Evolutionary conservation across 2,329 filamentous ascomycete genomes (phyloP).

Genomic region (Pseudopyrenochaeta lycopersici): DNA sequence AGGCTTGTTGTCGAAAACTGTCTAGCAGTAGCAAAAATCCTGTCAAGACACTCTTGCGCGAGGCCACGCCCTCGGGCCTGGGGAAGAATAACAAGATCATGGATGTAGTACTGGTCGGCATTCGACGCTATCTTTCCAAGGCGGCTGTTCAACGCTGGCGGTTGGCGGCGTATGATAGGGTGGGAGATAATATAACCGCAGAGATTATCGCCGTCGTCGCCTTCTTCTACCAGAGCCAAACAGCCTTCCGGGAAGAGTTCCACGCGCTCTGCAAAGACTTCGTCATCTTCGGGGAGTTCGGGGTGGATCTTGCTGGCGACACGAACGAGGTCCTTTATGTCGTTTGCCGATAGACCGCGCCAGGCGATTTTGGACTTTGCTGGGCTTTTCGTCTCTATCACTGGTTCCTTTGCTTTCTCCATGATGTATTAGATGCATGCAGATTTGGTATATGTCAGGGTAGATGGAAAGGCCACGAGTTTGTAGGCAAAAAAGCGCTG

Average conservation of each 20-base stretch:
- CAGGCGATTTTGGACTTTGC: not conserved
- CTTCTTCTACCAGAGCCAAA: conserved; percentile 13
- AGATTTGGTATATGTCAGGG: not conserved
- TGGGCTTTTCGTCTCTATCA: not conserved
- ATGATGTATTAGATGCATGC: not conserved
- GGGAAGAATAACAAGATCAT: conserved; percentile 28
- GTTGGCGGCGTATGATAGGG: conserved; percentile 16
- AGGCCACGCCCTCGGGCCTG: conserved; percentile 12
- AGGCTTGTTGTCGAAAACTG: conserved; percentile 11
- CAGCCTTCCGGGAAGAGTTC: conserved; percentile 23
- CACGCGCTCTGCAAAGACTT: conserved; percentile 25
- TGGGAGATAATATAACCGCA: conserved; percentile 27
- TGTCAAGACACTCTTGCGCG: conserved; percentile 6
- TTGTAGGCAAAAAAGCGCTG: too few relatives aligned
- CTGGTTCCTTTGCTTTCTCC: not conserved
- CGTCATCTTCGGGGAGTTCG: conserved; percentile 20
- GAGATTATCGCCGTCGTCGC: conserved; percentile 1
- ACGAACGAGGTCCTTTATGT: conserved; percentile 9
- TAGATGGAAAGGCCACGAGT: not conserved
- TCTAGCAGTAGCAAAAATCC: conserved; percentile 5
- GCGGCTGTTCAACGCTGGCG: conserved; percentile 17
- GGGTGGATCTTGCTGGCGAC: conserved; percentile 20
- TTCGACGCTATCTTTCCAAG: conserved; percentile 10
- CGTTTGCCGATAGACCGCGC: conserved; percentile 8
- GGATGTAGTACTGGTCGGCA: conserved; percentile 29